These are phyloP conservation scores for Penicillium sp. DNA, from an alignment of 2,329 filamentous ascomycete species.

Conservation along the genomic window DNA sequence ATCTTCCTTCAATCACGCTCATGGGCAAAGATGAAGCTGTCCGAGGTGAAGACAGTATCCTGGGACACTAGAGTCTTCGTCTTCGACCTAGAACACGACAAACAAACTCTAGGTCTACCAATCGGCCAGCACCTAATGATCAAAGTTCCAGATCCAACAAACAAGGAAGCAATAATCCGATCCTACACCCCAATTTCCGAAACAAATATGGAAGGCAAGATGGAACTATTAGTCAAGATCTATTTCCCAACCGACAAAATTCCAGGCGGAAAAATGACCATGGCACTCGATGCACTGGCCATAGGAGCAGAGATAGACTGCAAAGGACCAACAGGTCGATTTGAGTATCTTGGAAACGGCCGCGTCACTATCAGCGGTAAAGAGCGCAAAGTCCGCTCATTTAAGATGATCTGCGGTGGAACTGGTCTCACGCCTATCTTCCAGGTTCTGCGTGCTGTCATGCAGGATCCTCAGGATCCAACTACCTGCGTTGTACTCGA, in stretches of 20 bases:
- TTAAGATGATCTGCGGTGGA: constrained; percentile 86
- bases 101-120: constrained; percentile 73
- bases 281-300: constrained; percentile 71
- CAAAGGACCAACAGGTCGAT: constrained; percentile 85
- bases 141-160: constrained; percentile 70
- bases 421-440: constrained; percentile 92
- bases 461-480: constrained; percentile 62
- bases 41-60: constrained; percentile 68
- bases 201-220: constrained; percentile 57
- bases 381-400: constrained; percentile 60
- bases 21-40: constrained; percentile 73
- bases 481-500: constrained; percentile 74
- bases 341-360: constrained; percentile 73
- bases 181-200: constrained; percentile 84
- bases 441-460: constrained; percentile 74
- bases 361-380: constrained; percentile 61
- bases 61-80: constrained; percentile 79
- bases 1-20: constrained; percentile 69
- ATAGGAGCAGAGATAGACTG: constrained; percentile 75
- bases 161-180: constrained; percentile 71
- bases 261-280: constrained; percentile 77
- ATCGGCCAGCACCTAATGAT: constrained; percentile 87
- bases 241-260: constrained; percentile 63
- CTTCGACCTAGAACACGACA: constrained; percentile 71
- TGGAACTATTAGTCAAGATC: constrained; percentile 80